Evolutionary conservation across 345 rosid genomes (phyloP).

Genomic region (Hirschfeldia incana): DNA sequence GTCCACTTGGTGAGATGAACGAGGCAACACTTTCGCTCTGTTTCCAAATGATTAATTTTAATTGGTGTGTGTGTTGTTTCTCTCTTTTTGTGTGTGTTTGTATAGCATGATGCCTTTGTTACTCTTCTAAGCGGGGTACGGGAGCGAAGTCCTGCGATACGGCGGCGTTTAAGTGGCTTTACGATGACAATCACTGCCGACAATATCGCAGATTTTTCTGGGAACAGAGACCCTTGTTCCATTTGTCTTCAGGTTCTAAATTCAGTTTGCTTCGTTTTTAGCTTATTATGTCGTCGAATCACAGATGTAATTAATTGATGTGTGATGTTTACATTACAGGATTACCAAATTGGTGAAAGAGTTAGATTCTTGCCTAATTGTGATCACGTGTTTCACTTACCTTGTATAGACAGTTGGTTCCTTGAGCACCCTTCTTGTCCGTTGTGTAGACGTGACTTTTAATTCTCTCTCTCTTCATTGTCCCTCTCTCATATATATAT

Average conservation of each 20-base stretch:
- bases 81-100: neutral
- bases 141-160: constrained; percentile 60
- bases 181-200: constrained; percentile 65
- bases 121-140: constrained; percentile 95
- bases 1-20: no score
- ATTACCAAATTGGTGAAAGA: constrained; percentile 83
- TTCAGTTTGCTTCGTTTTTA: neutral
- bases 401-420: constrained; percentile 97
- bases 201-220: constrained; percentile 67
- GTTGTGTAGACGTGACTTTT: constrained; percentile 86
- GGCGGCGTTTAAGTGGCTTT: constrained; percentile 34
- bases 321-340: constrained; percentile 48
- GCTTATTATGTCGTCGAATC: neutral
- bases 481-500: neutral
- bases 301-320: neutral
- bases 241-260: constrained; percentile 85
- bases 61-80: no score
- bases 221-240: constrained; percentile 77
- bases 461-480: constrained; percentile 6
- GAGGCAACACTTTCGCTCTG: no score
- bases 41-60: no score
- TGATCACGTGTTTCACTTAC: constrained; percentile 93
- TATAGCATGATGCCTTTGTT: constrained; percentile 87
- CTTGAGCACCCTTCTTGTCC: constrained; percentile 86
- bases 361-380: constrained; percentile 91